A percentile compares a stretch with the other conserved stretches of the same genome.
Evolutionary conservation across 805 yeast species (phyloP).

Genomic region (Priceomyces carsonii): DNA sequence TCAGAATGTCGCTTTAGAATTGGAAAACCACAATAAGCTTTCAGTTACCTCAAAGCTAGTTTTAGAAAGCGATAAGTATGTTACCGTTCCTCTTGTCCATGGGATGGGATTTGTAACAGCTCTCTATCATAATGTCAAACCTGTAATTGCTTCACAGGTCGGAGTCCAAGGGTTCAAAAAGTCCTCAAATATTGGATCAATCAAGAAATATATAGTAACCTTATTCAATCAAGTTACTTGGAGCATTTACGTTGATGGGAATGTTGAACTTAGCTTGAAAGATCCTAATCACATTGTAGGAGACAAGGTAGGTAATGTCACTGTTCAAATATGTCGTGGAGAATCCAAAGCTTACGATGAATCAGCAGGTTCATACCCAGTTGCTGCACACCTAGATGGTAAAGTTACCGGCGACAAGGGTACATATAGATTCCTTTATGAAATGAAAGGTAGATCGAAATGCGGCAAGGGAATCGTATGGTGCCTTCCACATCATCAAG

Average conservation of each 20-base stretch:
- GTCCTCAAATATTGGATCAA: slow-evolving; percentile 33
- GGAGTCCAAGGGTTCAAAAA: slow-evolving; percentile 58
- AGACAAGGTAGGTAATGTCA: slow-evolving; percentile 38
- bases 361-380: slow-evolving; percentile 33
- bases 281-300: slow-evolving; percentile 48
- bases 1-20: slow-evolving; percentile 17
- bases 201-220: slow-evolving; percentile 51
- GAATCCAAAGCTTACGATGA: slow-evolving; percentile 33
- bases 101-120: slow-evolving; percentile 84
- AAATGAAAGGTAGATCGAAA: slow-evolving; percentile 24
- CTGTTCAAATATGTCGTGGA: slow-evolving; percentile 62
- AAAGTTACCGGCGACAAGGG: slow-evolving; percentile 21
- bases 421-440: slow-evolving; percentile 29
- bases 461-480: slow-evolving; percentile 39
- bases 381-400: slow-evolving; percentile 17
- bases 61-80: slow-evolving; percentile 12
- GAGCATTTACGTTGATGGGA: slow-evolving; percentile 59
- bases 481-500: slow-evolving; percentile 55
- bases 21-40: slow-evolving; percentile 30
- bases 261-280: slow-evolving; percentile 21
- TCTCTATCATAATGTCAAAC: slow-evolving; percentile 49
- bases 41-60: slow-evolving; percentile 26
- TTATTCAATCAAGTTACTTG: slow-evolving; percentile 63
- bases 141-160: slow-evolving; percentile 59
- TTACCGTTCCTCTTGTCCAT: slow-evolving; percentile 64